A percentile compares a stretch with the other conserved stretches of the same genome.
Conservation (phyloP, 2,329 filamentous ascomycete species). For the Mariannaea sp. region DNA sequence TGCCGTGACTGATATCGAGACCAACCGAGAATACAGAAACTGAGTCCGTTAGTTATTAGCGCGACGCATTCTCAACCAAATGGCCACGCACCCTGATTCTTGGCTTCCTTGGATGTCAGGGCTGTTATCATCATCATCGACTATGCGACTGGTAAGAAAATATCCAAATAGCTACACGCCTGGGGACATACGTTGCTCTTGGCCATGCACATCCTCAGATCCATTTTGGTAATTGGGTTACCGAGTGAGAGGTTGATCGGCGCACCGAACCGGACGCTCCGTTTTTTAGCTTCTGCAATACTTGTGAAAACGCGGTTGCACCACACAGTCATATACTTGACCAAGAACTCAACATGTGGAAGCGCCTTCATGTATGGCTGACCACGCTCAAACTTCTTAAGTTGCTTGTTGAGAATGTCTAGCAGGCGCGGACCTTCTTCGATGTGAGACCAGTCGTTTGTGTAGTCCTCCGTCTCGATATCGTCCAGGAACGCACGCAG, state of each 20-base stretch:
- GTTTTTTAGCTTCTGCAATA: slow-evolving; percentile 71
- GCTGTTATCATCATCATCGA: slow-evolving; percentile 48
- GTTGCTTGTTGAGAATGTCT: slow-evolving; percentile 55
- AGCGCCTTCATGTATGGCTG: slow-evolving; percentile 56
- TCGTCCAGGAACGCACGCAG: slow-evolving; percentile 65
- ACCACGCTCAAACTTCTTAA: slow-evolving; percentile 52
- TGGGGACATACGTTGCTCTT: slow-evolving; percentile 41
- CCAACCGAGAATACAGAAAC: slow-evolving; percentile 62
- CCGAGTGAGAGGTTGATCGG: slow-evolving; percentile 53
- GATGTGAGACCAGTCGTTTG: slow-evolving; percentile 50
- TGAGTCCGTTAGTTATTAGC: slow-evolving; percentile 35
- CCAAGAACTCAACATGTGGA: slow-evolving; percentile 67
- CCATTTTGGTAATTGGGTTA: slow-evolving; percentile 54
- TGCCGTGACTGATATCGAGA: slow-evolving; percentile 61
- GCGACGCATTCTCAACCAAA: neutral
- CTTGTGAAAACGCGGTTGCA: slow-evolving; percentile 67
- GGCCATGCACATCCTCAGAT: slow-evolving; percentile 59
- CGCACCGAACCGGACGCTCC: slow-evolving; percentile 70
- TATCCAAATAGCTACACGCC: neutral
- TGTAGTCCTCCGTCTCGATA: slow-evolving; percentile 55
- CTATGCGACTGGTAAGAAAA: slow-evolving; percentile 34
- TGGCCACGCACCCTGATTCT: slow-evolving; percentile 43
- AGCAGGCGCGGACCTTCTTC: slow-evolving; percentile 53
- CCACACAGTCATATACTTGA: slow-evolving; percentile 60
- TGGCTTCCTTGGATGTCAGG: slow-evolving; percentile 45